Evolutionary conservation across 129 eudicot genomes (phyloP).

Genomic region (Tagetes erecta): DNA sequence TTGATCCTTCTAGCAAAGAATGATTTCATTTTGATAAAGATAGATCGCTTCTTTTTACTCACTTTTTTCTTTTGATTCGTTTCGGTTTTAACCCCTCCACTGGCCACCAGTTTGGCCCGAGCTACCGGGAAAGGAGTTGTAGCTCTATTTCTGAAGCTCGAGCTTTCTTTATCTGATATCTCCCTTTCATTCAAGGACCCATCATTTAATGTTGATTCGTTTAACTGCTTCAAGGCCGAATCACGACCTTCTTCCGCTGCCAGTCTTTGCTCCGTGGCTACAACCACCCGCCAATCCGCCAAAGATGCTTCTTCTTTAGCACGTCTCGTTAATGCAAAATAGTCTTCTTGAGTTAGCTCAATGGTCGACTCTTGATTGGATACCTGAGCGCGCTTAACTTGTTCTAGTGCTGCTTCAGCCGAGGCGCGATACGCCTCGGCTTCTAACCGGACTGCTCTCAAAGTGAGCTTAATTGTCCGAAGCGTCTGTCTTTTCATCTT

Average conservation of each 20-base stretch:
- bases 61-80: slow-evolving; percentile 5
- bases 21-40: slow-evolving; percentile 33
- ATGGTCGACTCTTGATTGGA: slow-evolving; percentile 6
- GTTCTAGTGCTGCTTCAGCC: slow-evolving; percentile 43
- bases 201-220: neutral
- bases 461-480: slow-evolving; percentile 43
- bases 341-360: slow-evolving; percentile 48
- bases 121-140: slow-evolving; percentile 23
- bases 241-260: slow-evolving; percentile 58
- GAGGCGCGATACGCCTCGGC: slow-evolving; percentile 50
- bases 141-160: slow-evolving; percentile 11
- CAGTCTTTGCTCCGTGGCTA: slow-evolving; percentile 49
- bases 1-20: slow-evolving; percentile 37
- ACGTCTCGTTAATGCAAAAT: slow-evolving; percentile 41
- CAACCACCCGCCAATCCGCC: slow-evolving; percentile 56
- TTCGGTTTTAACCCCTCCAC: slow-evolving; percentile 21
- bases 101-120: slow-evolving; percentile 18
- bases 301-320: slow-evolving; percentile 55
- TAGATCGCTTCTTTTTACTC: slow-evolving; percentile 39
- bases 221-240: slow-evolving; percentile 42
- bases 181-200: slow-evolving; percentile 19
- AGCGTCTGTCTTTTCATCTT: slow-evolving; percentile 54
- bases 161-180: slow-evolving; percentile 4
- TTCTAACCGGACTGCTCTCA: slow-evolving; percentile 53
- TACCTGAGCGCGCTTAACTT: slow-evolving; percentile 22